phyloP scores from a whole-genome alignment of 306 rosid genomes.

The Citrullus amarus region DNA sequence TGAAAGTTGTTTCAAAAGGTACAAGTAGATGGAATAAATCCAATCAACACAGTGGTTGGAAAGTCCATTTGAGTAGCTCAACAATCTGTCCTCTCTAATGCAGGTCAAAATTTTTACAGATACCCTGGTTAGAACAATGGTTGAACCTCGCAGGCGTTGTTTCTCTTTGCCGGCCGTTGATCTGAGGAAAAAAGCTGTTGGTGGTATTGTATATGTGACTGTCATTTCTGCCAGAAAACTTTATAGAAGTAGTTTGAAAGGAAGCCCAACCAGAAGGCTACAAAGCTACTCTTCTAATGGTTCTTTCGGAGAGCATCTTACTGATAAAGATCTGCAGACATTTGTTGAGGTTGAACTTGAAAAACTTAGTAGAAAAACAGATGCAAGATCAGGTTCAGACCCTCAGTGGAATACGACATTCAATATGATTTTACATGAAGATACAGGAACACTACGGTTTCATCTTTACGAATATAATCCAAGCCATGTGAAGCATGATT shows the following conservation, averaged over 20 bases:
- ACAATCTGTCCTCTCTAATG: not conserved
- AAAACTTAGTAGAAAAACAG: slow-evolving; percentile 74
- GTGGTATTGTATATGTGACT: slow-evolving; percentile 66
- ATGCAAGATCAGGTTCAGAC: slow-evolving; percentile 49
- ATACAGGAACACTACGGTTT: slow-evolving; percentile 60
- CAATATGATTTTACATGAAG: slow-evolving; percentile 89
- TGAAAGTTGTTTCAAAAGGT: not conserved
- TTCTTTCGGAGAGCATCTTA: slow-evolving; percentile 37
- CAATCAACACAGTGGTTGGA: not conserved
- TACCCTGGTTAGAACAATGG: slow-evolving; percentile 81
- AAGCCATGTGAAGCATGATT: slow-evolving; percentile 66
- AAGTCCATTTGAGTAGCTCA: not conserved
- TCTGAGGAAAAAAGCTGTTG: slow-evolving; percentile 72
- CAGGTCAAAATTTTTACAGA: slow-evolving; percentile 75
- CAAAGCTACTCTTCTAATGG: slow-evolving; percentile 31
- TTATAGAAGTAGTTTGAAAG: slow-evolving; percentile 52
- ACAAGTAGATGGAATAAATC: not conserved
- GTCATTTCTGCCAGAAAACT: slow-evolving; percentile 75
- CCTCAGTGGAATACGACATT: slow-evolving; percentile 83
- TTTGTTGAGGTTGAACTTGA: slow-evolving; percentile 86
- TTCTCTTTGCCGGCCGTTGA: slow-evolving; percentile 67
- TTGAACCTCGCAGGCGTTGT: slow-evolving; percentile 92
- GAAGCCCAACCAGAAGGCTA: slow-evolving; percentile 46
- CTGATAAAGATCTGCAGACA: slow-evolving; percentile 58
- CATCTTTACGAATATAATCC: slow-evolving; percentile 60